These are phyloP conservation scores for Lentinula detonsa DNA, from an alignment of 768 basidiomycete species.

Conservation along the genomic window DNA sequence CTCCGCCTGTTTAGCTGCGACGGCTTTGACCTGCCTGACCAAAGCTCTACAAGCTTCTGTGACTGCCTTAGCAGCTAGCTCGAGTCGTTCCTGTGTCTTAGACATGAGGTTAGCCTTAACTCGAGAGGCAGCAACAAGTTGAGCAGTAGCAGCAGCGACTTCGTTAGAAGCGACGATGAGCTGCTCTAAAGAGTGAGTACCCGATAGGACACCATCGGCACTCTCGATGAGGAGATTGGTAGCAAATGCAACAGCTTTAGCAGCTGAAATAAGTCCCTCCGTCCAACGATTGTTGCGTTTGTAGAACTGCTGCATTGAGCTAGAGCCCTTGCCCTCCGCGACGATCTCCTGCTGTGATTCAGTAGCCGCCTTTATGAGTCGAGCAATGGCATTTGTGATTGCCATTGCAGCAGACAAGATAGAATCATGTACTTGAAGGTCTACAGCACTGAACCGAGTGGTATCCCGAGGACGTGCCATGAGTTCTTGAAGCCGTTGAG, in stretches of 20 bases:
- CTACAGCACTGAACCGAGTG: constrained; percentile 82
- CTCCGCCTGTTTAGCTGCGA: constrained; percentile 76
- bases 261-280: constrained; percentile 96
- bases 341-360: constrained; percentile 99
- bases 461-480: constrained; percentile 89
- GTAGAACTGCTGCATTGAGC: constrained; percentile 94
- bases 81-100: constrained; percentile 94
- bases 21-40: constrained; percentile 93
- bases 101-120: constrained; percentile 99
- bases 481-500: constrained; percentile 82
- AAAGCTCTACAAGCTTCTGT: constrained; percentile 96
- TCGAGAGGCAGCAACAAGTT: constrained; percentile 95
- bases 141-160: constrained; percentile 94
- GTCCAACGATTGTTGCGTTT: constrained; percentile 99
- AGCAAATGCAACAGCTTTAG: constrained; percentile 95
- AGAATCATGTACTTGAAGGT: constrained; percentile 96
- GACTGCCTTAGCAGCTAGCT: constrained; percentile 95
- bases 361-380: constrained; percentile 93
- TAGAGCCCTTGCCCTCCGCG: constrained; percentile 89
- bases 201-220: constrained; percentile 95
- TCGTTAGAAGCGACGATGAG: constrained; percentile 99
- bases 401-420: constrained; percentile 91
- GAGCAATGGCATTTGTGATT: constrained; percentile 91
- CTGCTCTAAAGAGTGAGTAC: constrained; percentile 95
- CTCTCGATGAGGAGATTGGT: constrained; percentile 94